Base-by-base conservation (phyloP, 163 green algal species). In the Prototheca wickerhamii region DNA sequence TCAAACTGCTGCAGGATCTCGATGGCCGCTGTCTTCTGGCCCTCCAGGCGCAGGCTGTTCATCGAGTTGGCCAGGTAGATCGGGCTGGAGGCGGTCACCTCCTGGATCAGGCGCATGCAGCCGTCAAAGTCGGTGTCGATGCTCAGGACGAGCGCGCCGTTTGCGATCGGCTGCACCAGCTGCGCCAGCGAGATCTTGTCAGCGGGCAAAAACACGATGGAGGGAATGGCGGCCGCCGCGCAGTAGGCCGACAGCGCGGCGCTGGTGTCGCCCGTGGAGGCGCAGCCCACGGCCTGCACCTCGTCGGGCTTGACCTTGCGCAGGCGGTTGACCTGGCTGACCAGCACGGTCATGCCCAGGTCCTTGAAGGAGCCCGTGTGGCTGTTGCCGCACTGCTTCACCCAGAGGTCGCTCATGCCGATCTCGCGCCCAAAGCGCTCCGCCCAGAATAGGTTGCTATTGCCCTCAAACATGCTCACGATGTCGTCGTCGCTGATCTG, bases 101-200 rank as follows among this genome's bases (percentile, higher is more conserved):
- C 75, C 75, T 90, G 83, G 83, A 99, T 98, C 21, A 99, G 91
- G 46, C 83, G 80, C 93, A 99, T 99, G 89, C 93, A 99, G 57
- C 93, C 93, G 74, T 99, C 93, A 81, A 99, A 99, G 81, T 99
- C 93, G 30, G 93, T 98, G 87, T 99, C 93, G 68, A 99, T 98
- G 68, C 70, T 89, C 32, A 99, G 81, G 60, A 99, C 93, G 53
- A 98, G 79, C 17, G 93, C 87, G 56, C 93, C 93, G 79, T 99
- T 99, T 50, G 93, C 93, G 60, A 99, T 98, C 31, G 93, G 93
- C 81, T 97, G 90, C 65, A 97, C 90, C 61, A 98, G 82, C 84
- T 98, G 90, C 37, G 91, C 90, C 31, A 97, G 73, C 12, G 78
- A 91, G 80, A 96, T 96, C 82, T 97, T 99, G 85, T 99, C 89